A percentile compares a stretch with the other conserved stretches of the same genome.
phyloP scores from a whole-genome alignment of 164 flowering plant species.

The Magnolia kwangsiensis region DNA sequence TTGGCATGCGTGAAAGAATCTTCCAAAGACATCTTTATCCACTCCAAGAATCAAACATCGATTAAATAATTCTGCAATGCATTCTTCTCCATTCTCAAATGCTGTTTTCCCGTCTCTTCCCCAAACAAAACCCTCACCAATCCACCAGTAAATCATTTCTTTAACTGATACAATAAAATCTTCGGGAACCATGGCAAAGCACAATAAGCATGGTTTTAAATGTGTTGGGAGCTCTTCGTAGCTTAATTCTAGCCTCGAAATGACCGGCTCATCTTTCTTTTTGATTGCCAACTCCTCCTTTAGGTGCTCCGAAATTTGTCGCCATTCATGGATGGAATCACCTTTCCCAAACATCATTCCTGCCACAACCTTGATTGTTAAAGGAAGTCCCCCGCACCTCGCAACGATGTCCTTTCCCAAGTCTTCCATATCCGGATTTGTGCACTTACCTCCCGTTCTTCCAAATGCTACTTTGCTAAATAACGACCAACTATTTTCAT shows the following conservation, averaged over 20 bases:
- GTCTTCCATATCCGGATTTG: background rate
- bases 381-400: background rate
- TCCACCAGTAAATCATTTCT: background rate
- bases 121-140: background rate
- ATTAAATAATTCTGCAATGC: background rate
- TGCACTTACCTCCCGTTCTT: background rate
- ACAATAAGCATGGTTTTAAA: background rate
- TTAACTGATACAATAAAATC: background rate
- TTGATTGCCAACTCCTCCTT: background rate
- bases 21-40: background rate
- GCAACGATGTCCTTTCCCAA: background rate
- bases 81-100: conserved; percentile 3
- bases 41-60: conserved; percentile 3
- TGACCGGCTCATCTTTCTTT: background rate
- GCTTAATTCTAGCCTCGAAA: background rate
- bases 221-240: background rate
- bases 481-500: background rate
- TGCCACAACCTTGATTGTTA: background rate
- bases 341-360: background rate
- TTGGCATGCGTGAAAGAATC: background rate
- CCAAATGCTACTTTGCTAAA: background rate
- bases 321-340: background rate
- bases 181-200: background rate
- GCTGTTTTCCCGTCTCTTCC: background rate
- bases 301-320: background rate